phyloP scores from a whole-genome alignment of 345 rosid genomes.

The Eucalyptus guilfoylei region DNA sequence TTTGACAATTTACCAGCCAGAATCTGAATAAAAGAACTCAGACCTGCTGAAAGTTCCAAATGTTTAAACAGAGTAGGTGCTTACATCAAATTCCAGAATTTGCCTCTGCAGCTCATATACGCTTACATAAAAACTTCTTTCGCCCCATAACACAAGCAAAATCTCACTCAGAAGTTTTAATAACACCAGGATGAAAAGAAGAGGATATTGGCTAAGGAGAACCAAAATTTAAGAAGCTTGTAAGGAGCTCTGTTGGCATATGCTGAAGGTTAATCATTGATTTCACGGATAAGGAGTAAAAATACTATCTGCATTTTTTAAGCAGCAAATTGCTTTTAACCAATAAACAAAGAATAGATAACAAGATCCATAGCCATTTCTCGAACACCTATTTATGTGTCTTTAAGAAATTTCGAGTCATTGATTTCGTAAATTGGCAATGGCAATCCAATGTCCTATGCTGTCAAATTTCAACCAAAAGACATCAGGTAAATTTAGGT shows the following conservation, averaged over 20 bases:
- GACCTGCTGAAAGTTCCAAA: neutral
- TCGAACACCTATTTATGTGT: neutral
- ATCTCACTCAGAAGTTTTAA: neutral
- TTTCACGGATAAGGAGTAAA: neutral
- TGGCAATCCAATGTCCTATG: neutral
- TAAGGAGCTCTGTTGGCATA: neutral
- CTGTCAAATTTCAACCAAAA: neutral
- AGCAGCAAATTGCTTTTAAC: neutral
- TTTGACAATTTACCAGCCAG: neutral
- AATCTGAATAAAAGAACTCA: neutral
- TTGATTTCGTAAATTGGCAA: neutral
- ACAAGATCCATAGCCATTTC: neutral
- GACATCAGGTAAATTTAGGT: neutral
- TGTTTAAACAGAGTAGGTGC: neutral
- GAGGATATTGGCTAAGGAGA: neutral
- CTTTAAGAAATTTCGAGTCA: neutral
- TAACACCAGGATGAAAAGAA: neutral
- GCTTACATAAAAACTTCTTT: neutral
- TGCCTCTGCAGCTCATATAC: neutral
- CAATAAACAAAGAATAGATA: neutral
- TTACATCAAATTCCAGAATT: neutral
- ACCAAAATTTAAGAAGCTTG: neutral
- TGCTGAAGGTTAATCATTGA: neutral
- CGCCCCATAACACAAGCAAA: neutral
- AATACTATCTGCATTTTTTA: neutral